Evolutionary conservation across 176 grass and related monocot species (phyloP).

Genomic region (Carex littledalei): DNA sequence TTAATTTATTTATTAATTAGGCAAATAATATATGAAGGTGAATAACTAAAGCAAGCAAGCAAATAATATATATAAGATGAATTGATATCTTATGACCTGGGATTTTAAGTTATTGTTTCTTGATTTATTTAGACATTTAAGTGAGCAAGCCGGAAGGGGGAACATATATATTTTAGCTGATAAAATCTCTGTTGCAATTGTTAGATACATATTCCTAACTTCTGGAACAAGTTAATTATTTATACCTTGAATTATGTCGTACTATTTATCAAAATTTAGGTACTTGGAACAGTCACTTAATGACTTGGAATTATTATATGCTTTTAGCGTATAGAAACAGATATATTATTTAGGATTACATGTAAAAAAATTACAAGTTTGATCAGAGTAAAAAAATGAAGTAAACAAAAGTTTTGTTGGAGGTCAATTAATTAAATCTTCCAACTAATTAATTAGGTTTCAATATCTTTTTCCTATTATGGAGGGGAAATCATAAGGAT

Average conservation of each 20-base stretch:
- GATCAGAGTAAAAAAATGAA: background rate
- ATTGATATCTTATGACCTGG: background rate
- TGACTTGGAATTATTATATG: background rate
- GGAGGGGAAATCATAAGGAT: background rate
- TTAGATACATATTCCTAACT: constrained; percentile 15
- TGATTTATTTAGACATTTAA: background rate
- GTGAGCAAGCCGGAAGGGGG: background rate
- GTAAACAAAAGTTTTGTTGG: background rate
- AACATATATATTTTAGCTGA: background rate
- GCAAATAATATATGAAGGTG: constrained; percentile 5
- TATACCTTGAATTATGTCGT: background rate
- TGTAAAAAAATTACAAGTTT: background rate
- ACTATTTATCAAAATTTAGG: background rate
- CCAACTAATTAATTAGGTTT: background rate
- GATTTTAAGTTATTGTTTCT: background rate
- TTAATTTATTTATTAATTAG: constrained; percentile 16
- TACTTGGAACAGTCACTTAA: background rate
- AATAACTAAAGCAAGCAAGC: background rate
- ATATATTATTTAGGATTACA: background rate
- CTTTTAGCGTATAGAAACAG: background rate
- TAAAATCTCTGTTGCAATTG: background rate
- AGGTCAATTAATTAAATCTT: background rate
- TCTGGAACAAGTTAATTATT: background rate
- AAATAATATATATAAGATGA: background rate
- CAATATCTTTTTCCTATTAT: background rate